These are phyloP conservation scores for Drechslerella dactyloides DNA, from an alignment of 2,329 filamentous ascomycete genomes.

Conservation along the genomic window DNA sequence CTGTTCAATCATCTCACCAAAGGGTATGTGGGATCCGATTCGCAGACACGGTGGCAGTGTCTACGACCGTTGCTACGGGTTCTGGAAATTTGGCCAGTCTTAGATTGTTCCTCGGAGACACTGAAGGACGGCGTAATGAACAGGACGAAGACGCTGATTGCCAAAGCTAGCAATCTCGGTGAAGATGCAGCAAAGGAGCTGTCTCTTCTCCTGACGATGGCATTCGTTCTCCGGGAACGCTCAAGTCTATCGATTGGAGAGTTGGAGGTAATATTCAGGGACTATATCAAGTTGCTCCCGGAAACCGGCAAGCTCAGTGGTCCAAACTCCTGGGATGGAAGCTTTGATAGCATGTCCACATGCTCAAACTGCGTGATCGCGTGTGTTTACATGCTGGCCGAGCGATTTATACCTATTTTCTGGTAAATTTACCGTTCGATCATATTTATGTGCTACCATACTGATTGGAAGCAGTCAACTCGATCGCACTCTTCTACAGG, in stretches of 20 bases:
- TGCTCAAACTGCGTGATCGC: neutral
- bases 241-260: conserved; percentile 15
- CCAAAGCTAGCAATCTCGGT: neutral
- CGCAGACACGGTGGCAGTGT: conserved; percentile 19
- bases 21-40: neutral
- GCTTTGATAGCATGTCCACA: conserved; percentile 20
- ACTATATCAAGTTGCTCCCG: neutral
- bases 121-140: conserved; percentile 4
- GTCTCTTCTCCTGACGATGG: conserved; percentile 13
- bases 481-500: neutral
- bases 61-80: conserved; percentile 20
- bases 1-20: conserved; percentile 16
- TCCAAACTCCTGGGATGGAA: conserved; percentile 16
- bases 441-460: neutral
- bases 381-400: conserved; percentile 5
- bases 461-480: conserved; percentile 5
- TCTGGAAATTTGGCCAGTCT: conserved; percentile 31
- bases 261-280: conserved; percentile 17
- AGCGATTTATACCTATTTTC: conserved; percentile 14
- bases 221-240: conserved; percentile 23
- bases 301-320: neutral
- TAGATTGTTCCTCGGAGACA: conserved; percentile 1
- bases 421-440: conserved; percentile 7
- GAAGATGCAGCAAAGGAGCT: conserved; percentile 18
- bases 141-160: conserved; percentile 11